Evolutionary conservation across 768 basidiomycete genomes (phyloP).

Genomic region (Trametes cubensis): DNA sequence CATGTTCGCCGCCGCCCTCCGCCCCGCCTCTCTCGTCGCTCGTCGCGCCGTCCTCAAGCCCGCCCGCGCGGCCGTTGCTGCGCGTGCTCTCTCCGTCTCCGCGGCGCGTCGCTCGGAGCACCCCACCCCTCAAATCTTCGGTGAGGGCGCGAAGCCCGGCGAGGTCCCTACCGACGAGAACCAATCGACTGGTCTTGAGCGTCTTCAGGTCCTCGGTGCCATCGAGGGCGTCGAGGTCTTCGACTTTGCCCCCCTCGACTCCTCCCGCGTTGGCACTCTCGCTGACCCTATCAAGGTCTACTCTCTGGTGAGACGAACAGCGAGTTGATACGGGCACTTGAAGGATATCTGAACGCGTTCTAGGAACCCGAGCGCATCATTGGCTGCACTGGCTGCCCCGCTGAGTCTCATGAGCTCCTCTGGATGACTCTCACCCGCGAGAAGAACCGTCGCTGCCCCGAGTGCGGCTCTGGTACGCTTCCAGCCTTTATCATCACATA

Average conservation of each 20-base stretch:
- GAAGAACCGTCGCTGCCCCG: slow-evolving; percentile 79
- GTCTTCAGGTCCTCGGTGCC: slow-evolving; percentile 89
- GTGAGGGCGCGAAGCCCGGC: slow-evolving; percentile 71
- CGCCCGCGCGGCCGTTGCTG: slow-evolving; percentile 23
- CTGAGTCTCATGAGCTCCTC: slow-evolving; percentile 91
- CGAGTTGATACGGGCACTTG: not conserved
- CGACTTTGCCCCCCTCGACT: slow-evolving; percentile 82
- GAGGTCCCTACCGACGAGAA: slow-evolving; percentile 82
- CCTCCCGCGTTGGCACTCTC: slow-evolving; percentile 85
- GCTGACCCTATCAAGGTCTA: slow-evolving; percentile 85
- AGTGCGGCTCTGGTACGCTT: slow-evolving; percentile 87
- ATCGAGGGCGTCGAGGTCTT: slow-evolving; percentile 89
- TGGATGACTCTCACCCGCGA: slow-evolving; percentile 77
- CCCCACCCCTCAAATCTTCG: slow-evolving; percentile 67
- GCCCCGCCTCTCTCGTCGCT: slow-evolving; percentile 29
- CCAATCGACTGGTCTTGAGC: slow-evolving; percentile 96
- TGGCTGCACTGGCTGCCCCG: slow-evolving; percentile 94
- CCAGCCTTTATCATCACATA: not conserved
- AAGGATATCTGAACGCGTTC: slow-evolving; percentile 9
- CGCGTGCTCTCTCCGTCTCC: slow-evolving; percentile 63
- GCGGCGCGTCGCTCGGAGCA: slow-evolving; percentile 56
- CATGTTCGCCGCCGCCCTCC: slow-evolving; percentile 37
- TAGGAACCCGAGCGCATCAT: slow-evolving; percentile 83
- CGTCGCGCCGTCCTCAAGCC: slow-evolving; percentile 30
- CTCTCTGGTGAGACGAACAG: slow-evolving; percentile 68